Conservation (phyloP, 2,329 filamentous ascomycete genomes). For the Thielaviopsis ethacetica region DNA sequence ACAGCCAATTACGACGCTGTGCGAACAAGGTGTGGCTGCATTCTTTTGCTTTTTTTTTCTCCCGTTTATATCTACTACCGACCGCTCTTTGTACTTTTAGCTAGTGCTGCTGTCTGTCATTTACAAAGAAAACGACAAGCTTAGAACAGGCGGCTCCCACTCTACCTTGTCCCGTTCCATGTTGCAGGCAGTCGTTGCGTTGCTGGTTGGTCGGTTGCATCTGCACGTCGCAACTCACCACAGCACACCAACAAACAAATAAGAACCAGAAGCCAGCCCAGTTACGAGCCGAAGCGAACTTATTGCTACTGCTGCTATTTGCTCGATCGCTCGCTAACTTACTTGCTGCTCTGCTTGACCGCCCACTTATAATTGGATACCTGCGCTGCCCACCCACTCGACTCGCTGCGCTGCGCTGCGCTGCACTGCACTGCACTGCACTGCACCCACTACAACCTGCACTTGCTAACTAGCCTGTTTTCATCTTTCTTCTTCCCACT, state of each 20-base stretch:
- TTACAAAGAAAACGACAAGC: no score
- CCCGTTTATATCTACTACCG: background rate
- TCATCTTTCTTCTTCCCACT: constrained; percentile 5
- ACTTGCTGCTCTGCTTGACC: background rate
- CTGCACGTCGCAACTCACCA: no score
- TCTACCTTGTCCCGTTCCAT: no score
- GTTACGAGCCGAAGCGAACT: no score
- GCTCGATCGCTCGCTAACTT: background rate
- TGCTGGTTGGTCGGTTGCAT: no score
- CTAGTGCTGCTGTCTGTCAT: no score
- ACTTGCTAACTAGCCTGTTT: background rate
- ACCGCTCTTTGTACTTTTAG: no score
- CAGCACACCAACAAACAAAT: background rate
- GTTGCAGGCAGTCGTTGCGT: no score
- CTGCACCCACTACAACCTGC: background rate
- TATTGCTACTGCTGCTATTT: no score
- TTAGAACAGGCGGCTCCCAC: no score
- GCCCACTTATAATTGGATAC: background rate
- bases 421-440: background rate
- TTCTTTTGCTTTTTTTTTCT: background rate
- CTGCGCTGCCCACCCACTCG: background rate
- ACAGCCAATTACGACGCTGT: background rate
- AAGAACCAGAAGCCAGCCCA: background rate
- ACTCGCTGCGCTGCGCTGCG: background rate
- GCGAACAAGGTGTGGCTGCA: background rate